Conservation (phyloP, 2,329 filamentous ascomycete species). For the Ceratocystis ficicola region DNA sequence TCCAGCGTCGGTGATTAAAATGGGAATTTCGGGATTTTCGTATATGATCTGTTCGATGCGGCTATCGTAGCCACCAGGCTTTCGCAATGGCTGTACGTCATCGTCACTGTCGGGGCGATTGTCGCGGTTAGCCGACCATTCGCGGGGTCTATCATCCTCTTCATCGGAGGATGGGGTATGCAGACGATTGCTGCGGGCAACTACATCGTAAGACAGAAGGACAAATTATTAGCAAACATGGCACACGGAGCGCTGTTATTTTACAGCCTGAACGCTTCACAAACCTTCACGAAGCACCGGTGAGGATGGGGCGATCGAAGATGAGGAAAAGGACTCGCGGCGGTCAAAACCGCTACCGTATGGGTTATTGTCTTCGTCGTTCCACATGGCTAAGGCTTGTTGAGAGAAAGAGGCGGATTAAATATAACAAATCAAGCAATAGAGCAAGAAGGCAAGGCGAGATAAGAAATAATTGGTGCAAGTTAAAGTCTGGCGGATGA, state of each 20-base stretch:
- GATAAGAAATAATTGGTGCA: not conserved
- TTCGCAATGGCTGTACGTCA: conserved; percentile 44
- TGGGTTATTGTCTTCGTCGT: conserved; percentile 97
- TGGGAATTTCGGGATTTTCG: conserved; percentile 80
- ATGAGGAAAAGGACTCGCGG: conserved; percentile 65
- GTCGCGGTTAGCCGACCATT: conserved; percentile 20
- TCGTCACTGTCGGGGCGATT: conserved; percentile 35
- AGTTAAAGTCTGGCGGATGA: not conserved
- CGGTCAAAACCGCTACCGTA: conserved; percentile 86
- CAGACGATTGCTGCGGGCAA: conserved; percentile 11
- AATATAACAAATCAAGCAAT: not conserved
- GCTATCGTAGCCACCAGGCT: conserved; percentile 83
- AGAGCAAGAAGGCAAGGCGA: not conserved
- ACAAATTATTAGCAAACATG: not conserved
- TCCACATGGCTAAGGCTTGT: conserved; percentile 59
- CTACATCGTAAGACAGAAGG: conserved; percentile 3
- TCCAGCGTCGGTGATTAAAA: conserved; percentile 85
- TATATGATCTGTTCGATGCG: conserved; percentile 95
- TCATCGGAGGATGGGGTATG: conserved; percentile 19
- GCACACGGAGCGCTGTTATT: not conserved
- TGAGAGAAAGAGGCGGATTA: not conserved
- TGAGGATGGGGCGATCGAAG: conserved; percentile 49
- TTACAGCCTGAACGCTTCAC: conserved; percentile 27
- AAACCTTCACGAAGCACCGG: conserved; percentile 47
- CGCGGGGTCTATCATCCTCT: conserved; percentile 5